Base-by-base conservation (phyloP, 2,329 filamentous ascomycete species). In the Aspergillus novoparasiticus region DNA sequence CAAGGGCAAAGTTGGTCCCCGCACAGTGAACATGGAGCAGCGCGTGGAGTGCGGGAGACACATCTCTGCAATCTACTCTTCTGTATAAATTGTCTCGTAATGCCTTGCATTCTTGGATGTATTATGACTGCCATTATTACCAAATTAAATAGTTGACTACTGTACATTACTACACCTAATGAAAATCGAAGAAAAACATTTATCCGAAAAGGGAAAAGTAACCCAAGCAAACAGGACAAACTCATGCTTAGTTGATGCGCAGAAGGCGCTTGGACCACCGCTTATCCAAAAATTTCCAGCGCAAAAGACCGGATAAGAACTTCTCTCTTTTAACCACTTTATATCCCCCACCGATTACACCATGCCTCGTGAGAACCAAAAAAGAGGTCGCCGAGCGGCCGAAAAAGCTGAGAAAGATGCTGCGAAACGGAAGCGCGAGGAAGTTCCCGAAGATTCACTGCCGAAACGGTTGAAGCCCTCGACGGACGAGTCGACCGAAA, bases 11-110 rank as follows among this genome's bases (percentile, higher is more conserved):
- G 76, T 95, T 9, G 87, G 86, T 2, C 91, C 91, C 1, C 83
- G 90, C 72, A 91, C 85, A 74, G 89, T 90, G 19, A 89, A 85
- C 60, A 81, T 96, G 68, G 93, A 97, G 81, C 94, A 97, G 81
- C 89, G 89, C 69, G 89, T 97, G 12, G 92, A 95, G 76, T 97
- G 94, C 75, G 94, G 94, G 21, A 86, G 91, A 66, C 89, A 87
- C 66, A 89, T 94, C 14, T 94, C 91, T 61, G 92, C 89, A 19
- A 90, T 97, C 4, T 98, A 95, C 79, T 96, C 92, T 43, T 82
- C 82, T 6, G 80, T 84, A 41, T 87, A 72, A 76, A 57, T 26
- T 46, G 57, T 8, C 30, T 34, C 11, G 16, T 12, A 21, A 54
- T 60, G 1, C 28, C 46, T 45, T 57, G 34, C 66, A 63, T 66